phyloP scores from a whole-genome alignment of 805 yeast genomes.

The Saccharomycopsis sp. region DNA sequence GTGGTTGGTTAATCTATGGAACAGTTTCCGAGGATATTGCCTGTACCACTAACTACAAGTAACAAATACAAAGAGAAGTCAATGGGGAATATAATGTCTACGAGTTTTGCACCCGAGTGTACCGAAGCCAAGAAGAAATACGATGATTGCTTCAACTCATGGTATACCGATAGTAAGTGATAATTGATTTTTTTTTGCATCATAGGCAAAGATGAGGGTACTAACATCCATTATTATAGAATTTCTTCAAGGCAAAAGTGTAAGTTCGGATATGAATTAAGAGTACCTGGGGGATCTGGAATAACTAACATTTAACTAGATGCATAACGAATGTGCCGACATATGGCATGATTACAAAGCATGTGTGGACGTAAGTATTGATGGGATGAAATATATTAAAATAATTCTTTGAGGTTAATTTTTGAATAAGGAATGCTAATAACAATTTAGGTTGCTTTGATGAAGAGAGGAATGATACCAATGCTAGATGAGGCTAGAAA shows the following conservation, averaged over 20 bases:
- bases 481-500: slow-evolving; percentile 84
- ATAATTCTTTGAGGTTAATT: neutral
- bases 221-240: slow-evolving; percentile 24
- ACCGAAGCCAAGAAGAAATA: slow-evolving; percentile 78
- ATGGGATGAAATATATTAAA: neutral
- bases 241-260: slow-evolving; percentile 43
- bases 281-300: neutral
- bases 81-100: slow-evolving; percentile 71
- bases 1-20: too few relatives aligned
- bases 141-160: slow-evolving; percentile 87
- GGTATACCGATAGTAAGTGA: slow-evolving; percentile 80
- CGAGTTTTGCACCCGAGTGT: slow-evolving; percentile 97
- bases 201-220: neutral
- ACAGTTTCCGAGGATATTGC: too few relatives aligned
- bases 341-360: slow-evolving; percentile 82
- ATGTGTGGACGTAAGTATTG: slow-evolving; percentile 60
- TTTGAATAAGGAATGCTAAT: slow-evolving; percentile 9
- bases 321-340: slow-evolving; percentile 83
- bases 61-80: too few relatives aligned
- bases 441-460: slow-evolving; percentile 39
- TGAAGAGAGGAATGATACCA: slow-evolving; percentile 69
- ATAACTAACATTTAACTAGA: slow-evolving; percentile 25
- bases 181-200: neutral
- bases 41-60: too few relatives aligned
- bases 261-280: slow-evolving; percentile 22